phyloP scores from a whole-genome alignment of 257 asterid genomes.

The Capsicum chinense region DNA sequence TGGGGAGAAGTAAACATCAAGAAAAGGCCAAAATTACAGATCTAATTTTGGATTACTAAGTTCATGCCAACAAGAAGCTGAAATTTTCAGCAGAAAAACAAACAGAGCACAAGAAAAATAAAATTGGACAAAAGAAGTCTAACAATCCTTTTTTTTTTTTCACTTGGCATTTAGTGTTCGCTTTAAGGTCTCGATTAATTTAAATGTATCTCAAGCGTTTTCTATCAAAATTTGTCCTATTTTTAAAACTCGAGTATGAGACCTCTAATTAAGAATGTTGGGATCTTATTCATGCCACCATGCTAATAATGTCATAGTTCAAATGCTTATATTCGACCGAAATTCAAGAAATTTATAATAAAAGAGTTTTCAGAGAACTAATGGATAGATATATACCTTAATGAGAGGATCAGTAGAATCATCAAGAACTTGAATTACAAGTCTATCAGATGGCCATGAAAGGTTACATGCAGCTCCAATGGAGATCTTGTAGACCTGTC shows the following conservation, averaged over 20 bases:
- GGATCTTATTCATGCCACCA: neutral
- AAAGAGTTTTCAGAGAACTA: neutral
- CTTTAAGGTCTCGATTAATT: neutral
- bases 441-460: constrained; percentile 90
- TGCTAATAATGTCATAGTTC: neutral
- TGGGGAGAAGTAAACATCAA: neutral
- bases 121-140: neutral
- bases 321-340: neutral
- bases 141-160: neutral
- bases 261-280: neutral
- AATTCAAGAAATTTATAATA: neutral
- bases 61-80: neutral
- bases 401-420: constrained; percentile 74
- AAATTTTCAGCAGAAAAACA: neutral
- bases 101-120: neutral
- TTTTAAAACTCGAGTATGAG: no score
- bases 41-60: neutral
- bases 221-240: neutral
- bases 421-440: constrained; percentile 89
- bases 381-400: constrained; percentile 52
- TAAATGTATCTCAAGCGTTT: neutral
- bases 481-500: constrained; percentile 88
- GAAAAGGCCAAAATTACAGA: neutral
- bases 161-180: fast-evolving
- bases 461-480: constrained; percentile 97